Evolutionary conservation across 768 basidiomycete genomes (phyloP).

Genomic region (Rhodotorula taiwanensis): DNA sequence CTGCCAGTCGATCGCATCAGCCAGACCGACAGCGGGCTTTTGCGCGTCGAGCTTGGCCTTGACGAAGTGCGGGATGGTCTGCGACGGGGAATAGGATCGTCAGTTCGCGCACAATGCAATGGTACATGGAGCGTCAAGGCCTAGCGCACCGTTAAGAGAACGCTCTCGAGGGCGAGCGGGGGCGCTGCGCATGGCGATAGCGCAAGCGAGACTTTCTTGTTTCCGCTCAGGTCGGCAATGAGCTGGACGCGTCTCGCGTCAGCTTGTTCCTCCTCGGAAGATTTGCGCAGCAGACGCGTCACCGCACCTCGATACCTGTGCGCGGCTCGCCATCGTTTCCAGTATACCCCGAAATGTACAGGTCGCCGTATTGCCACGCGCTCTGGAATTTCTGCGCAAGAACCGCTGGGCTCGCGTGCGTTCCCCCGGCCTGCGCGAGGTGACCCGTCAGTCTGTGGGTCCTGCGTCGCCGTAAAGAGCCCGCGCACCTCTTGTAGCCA

Average conservation of each 20-base stretch:
- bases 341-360: background rate
- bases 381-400: background rate
- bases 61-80: constrained; percentile 6
- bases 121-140: too few species aligned
- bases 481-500: background rate
- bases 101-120: too few species aligned
- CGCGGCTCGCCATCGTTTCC: background rate
- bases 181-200: background rate
- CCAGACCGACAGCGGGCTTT: too few species aligned
- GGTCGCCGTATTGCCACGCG: background rate
- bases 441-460: background rate
- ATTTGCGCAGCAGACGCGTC: too few species aligned
- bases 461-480: too few species aligned
- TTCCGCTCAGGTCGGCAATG: background rate
- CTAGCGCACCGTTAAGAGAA: background rate
- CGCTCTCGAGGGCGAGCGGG: background rate
- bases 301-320: constrained; percentile 1
- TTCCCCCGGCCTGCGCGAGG: background rate
- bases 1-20: too few species aligned
- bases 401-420: too few species aligned
- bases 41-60: too few species aligned
- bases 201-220: background rate
- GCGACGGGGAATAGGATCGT: too few species aligned
- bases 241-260: background rate
- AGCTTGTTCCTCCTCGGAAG: too few species aligned